Evolutionary conservation across 2,329 filamentous ascomycete genomes (phyloP).

Genomic region (Trichophyton simii): DNA sequence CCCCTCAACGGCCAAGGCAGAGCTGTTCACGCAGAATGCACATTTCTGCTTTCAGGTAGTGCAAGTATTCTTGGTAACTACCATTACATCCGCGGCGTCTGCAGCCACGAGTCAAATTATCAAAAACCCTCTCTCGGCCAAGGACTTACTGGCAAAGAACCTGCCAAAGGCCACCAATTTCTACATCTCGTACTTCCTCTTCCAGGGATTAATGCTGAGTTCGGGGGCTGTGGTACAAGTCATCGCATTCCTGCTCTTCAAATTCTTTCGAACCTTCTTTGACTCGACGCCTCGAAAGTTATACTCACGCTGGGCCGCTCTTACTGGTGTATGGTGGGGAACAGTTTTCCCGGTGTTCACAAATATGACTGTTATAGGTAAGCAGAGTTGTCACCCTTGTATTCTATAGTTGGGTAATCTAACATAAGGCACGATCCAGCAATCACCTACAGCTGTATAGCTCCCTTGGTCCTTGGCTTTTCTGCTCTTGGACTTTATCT

Average conservation of each 20-base stretch:
- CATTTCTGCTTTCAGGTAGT: constrained; percentile 66
- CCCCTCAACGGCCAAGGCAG: constrained; percentile 64
- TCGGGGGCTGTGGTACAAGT: constrained; percentile 61
- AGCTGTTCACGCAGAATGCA: constrained; percentile 78
- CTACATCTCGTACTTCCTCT: constrained; percentile 88
- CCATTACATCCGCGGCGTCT: constrained; percentile 68
- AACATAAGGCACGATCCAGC: constrained; percentile 35
- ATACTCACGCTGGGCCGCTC: constrained; percentile 60
- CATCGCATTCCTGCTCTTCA: constrained; percentile 58
- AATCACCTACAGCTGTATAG: constrained; percentile 75
- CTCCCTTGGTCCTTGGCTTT: constrained; percentile 71
- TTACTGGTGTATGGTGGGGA: constrained; percentile 71
- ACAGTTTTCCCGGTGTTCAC: constrained; percentile 66
- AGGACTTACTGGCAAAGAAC: constrained; percentile 56
- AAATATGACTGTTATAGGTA: constrained; percentile 71
- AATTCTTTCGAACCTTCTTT: constrained; percentile 58
- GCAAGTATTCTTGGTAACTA: constrained; percentile 82
- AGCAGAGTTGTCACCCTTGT: constrained; percentile 18
- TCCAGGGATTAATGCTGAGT: constrained; percentile 73
- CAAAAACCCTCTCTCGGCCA: constrained; percentile 49
- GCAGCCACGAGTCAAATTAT: constrained; percentile 55
- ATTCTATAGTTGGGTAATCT: background rate
- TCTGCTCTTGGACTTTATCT: constrained; percentile 64
- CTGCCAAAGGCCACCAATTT: constrained; percentile 85
- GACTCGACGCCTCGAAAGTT: constrained; percentile 63